A percentile compares a stretch with the other conserved stretches of the same genome.
Conservation (phyloP, 225 moss, liverwort and hornwort genomes). For the Polytrichum formosum region DNA sequence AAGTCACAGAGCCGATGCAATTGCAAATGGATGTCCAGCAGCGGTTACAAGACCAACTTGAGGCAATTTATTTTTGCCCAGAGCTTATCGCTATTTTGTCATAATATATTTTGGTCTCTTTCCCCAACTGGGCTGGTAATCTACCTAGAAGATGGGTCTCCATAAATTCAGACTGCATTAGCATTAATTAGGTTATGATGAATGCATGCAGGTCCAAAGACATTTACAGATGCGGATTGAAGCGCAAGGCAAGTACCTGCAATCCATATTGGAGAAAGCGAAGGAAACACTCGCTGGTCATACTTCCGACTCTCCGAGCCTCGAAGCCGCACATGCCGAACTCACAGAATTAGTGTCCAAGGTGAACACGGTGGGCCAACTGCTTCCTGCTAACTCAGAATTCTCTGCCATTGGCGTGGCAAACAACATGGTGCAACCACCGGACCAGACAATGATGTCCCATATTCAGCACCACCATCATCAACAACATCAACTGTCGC, state of each 20-base stretch:
- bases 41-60: conserved; percentile 88
- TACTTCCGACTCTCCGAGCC: conserved; percentile 60
- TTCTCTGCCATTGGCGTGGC: conserved; percentile 42
- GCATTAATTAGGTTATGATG: neutral
- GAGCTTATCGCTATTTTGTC: too few relatives aligned
- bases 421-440: conserved; percentile 10
- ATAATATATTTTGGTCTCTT: conserved; percentile 2
- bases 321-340: conserved; percentile 80
- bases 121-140: neutral
- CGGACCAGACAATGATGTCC: neutral
- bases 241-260: conserved; percentile 94
- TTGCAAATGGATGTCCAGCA: conserved; percentile 93
- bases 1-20: conserved; percentile 73
- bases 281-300: conserved; percentile 86
- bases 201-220: conserved; percentile 57
- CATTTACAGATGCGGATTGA: conserved; percentile 92
- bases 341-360: conserved; percentile 82
- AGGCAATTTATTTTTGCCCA: conserved; percentile 19
- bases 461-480: conserved; percentile 9
- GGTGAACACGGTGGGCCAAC: conserved; percentile 39
- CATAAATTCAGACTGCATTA: neutral
- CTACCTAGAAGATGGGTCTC: neutral
- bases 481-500: conserved; percentile 8
- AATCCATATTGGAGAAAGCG: conserved; percentile 93
- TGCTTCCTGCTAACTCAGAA: conserved; percentile 46